These are phyloP conservation scores for Boletus reticulatus DNA, from an alignment of 768 basidiomycete genomes.

Conservation along the genomic window DNA sequence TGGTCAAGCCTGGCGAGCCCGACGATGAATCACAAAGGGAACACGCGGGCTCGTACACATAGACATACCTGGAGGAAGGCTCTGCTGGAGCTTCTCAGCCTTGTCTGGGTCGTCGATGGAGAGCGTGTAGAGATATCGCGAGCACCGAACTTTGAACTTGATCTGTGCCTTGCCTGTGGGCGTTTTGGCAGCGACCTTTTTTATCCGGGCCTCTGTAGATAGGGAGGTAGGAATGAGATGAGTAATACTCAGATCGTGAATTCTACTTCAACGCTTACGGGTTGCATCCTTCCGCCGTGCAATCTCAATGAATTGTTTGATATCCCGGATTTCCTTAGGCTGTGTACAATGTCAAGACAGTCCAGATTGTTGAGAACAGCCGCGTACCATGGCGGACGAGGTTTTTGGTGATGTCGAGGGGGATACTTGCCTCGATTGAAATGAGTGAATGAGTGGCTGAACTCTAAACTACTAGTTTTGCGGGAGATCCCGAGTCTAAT, in stretches of 20 bases:
- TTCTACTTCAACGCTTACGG: slow-evolving; percentile 55
- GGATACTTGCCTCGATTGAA: no score
- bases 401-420: slow-evolving; percentile 11
- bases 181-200: slow-evolving; percentile 77
- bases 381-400: slow-evolving; percentile 28
- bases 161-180: slow-evolving; percentile 75
- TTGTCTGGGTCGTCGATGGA: slow-evolving; percentile 94
- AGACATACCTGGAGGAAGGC: slow-evolving; percentile 86
- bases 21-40: no score
- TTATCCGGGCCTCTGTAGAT: slow-evolving; percentile 91
- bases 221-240: not conserved
- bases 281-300: slow-evolving; percentile 96
- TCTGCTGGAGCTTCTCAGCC: slow-evolving; percentile 96
- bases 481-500: slow-evolving; percentile 23
- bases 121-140: slow-evolving; percentile 96
- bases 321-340: slow-evolving; percentile 98
- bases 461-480: slow-evolving; percentile 30
- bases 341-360: slow-evolving; percentile 31
- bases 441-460: slow-evolving; percentile 26
- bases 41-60: no score
- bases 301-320: slow-evolving; percentile 98
- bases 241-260: not conserved
- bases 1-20: slow-evolving; percentile 52
- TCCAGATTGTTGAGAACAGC: not conserved
- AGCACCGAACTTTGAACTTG: slow-evolving; percentile 99